Percentiles rank a stretch among this genome's conserved stretches.
Evolutionary conservation across 345 rosid species (phyloP).

Genomic region (Linum usitatissimum): DNA sequence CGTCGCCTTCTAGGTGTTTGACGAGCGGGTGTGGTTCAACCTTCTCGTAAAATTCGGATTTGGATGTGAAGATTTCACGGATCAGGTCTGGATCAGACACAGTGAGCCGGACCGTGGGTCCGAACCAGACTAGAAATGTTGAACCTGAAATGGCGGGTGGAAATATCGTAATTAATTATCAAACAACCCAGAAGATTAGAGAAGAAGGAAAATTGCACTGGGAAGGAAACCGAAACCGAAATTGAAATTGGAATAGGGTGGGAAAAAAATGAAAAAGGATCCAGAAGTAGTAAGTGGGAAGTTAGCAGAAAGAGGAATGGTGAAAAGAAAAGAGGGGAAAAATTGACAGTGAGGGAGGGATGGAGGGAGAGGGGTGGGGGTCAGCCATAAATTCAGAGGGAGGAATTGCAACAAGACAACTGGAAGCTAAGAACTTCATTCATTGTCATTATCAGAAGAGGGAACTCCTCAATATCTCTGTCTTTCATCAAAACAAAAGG

Average conservation of each 20-base stretch:
- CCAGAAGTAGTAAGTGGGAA: slow-evolving; percentile 35
- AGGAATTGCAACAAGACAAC: neutral
- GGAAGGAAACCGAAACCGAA: neutral
- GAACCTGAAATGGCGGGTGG: slow-evolving; percentile 19
- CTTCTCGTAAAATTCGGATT: slow-evolving; percentile 24
- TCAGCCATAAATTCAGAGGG: neutral
- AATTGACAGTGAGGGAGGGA: neutral
- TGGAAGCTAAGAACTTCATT: neutral
- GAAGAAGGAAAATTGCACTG: slow-evolving; percentile 8
- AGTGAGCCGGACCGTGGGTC: slow-evolving; percentile 33
- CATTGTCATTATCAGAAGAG: neutral
- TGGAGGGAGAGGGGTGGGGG: neutral
- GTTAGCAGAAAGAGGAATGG: slow-evolving; percentile 33
- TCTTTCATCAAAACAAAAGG: neutral
- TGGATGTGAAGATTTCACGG: slow-evolving; percentile 35
- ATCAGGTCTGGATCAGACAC: slow-evolving; percentile 36
- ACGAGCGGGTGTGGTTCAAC: slow-evolving; percentile 20
- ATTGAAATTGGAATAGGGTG: too few relatives aligned
- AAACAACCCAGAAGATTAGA: neutral
- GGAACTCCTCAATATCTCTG: neutral
- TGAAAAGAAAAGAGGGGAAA: neutral
- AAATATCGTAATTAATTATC: neutral
- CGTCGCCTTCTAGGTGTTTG: slow-evolving; percentile 23
- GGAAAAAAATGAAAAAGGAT: neutral
- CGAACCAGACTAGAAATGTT: slow-evolving; percentile 36